Percentiles rank a stretch among this genome's conserved stretches.
Conservation (phyloP, 2,329 filamentous ascomycete species). For the Exophiala bonariae region DNA sequence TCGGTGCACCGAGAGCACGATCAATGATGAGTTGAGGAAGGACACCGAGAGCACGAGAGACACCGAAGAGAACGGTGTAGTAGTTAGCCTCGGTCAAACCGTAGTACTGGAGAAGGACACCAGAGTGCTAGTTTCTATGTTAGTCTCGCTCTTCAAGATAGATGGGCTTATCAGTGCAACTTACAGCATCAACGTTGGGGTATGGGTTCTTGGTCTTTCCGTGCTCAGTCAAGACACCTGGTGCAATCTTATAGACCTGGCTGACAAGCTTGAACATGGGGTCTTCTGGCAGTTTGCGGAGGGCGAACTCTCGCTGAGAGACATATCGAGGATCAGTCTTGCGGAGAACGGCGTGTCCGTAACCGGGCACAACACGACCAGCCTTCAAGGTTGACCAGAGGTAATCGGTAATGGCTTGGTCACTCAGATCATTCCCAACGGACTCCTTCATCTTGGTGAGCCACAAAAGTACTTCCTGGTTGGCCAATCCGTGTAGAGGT, state of each 20-base stretch:
- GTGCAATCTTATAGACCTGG: slow-evolving; percentile 99
- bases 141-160: neutral
- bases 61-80: slow-evolving; percentile 99
- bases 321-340: slow-evolving; percentile 99
- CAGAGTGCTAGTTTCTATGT: slow-evolving; percentile 68
- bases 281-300: slow-evolving; percentile 90
- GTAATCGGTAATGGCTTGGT: slow-evolving; percentile 97
- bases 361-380: slow-evolving; percentile 95
- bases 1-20: slow-evolving; percentile 92
- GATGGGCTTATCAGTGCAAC: slow-evolving; percentile 17
- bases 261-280: slow-evolving; percentile 99
- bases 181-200: slow-evolving; percentile 90
- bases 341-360: slow-evolving; percentile 97
- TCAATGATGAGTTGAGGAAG: slow-evolving; percentile 99
- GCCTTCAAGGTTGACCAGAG: slow-evolving; percentile 96
- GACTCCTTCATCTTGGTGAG: slow-evolving; percentile 97
- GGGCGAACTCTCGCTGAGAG: slow-evolving; percentile 95
- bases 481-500: slow-evolving; percentile 97
- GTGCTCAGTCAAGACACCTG: slow-evolving; percentile 96
- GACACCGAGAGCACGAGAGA: slow-evolving; percentile 95
- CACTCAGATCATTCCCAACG: slow-evolving; percentile 90
- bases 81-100: slow-evolving; percentile 98
- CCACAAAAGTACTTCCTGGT: slow-evolving; percentile 99
- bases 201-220: slow-evolving; percentile 99
- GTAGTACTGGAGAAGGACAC: slow-evolving; percentile 99